These are phyloP conservation scores for Fusarium protoensiforme DNA, from an alignment of 2,329 filamentous ascomycete genomes.

Conservation along the genomic window DNA sequence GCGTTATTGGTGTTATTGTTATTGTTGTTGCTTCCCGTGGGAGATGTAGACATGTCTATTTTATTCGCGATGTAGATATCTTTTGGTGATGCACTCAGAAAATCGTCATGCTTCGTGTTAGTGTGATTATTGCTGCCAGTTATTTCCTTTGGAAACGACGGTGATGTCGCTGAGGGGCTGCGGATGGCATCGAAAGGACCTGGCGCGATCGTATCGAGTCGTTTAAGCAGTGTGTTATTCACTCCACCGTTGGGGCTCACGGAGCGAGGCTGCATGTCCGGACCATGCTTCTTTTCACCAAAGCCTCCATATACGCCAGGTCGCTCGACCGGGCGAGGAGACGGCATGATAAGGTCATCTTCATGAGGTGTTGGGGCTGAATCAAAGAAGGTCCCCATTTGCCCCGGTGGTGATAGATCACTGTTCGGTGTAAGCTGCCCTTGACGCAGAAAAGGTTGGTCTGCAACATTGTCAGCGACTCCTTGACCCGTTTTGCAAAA, in stretches of 20 bases:
- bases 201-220: conserved; percentile 73
- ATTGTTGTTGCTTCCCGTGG: conserved; percentile 35
- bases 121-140: conserved; percentile 21
- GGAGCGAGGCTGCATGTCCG: conserved; percentile 37
- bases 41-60: conserved; percentile 21
- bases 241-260: conserved; percentile 35
- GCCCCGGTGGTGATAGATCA: conserved; percentile 68
- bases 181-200: conserved; percentile 70
- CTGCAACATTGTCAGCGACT: conserved; percentile 52
- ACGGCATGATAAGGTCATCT: conserved; percentile 51
- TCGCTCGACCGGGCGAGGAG: conserved; percentile 52
- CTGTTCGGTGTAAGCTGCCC: conserved; percentile 74
- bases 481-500: background rate
- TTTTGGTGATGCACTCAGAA: conserved; percentile 33
- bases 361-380: conserved; percentile 57
- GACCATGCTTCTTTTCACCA: conserved; percentile 46
- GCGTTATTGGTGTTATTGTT: no score
- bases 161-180: conserved; percentile 48
- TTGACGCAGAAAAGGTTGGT: conserved; percentile 64
- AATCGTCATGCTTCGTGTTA: conserved; percentile 31
- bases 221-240: conserved; percentile 61
- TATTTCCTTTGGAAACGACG: conserved; percentile 46
- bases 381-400: conserved; percentile 56
- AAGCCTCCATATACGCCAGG: conserved; percentile 64
- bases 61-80: conserved; percentile 17